A percentile compares a stretch with the other conserved stretches of the same genome.
phyloP scores from a whole-genome alignment of 192 early-diverging fungal genomes.

The Linnemannia elongata region DNA sequence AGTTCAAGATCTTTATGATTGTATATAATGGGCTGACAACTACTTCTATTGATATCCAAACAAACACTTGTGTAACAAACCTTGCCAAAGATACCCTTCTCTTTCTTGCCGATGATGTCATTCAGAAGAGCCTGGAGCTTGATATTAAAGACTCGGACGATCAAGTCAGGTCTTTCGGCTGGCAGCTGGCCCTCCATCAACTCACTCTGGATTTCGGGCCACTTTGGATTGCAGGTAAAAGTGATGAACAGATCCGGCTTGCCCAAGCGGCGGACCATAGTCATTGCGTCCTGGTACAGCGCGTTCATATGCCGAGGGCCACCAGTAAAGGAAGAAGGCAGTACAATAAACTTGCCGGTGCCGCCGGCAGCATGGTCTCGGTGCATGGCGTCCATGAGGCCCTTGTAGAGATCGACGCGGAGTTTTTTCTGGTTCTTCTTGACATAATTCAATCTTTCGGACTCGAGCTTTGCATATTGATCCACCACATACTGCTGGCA shows the following conservation, averaged over 20 bases:
- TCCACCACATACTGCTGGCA: conserved; percentile 50
- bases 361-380: neutral
- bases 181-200: neutral
- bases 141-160: conserved; percentile 40
- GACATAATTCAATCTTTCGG: conserved; percentile 19
- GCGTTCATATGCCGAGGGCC: conserved; percentile 26
- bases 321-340: conserved; percentile 27
- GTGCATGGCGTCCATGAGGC: conserved; percentile 14
- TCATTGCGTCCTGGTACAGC: conserved; percentile 33
- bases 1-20: no score
- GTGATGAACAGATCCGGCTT: conserved; percentile 60
- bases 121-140: conserved; percentile 28
- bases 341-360: neutral
- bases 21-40: no score
- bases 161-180: conserved; percentile 26
- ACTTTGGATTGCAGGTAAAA: conserved; percentile 44
- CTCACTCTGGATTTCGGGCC: conserved; percentile 11
- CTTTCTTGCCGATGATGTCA: conserved; percentile 32
- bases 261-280: conserved; percentile 36
- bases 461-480: conserved; percentile 47
- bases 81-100: neutral
- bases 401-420: conserved; percentile 17
- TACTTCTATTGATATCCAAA: no score
- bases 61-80: no score
- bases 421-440: conserved; percentile 8